These are phyloP conservation scores for Tetracladium marchalianum DNA, from an alignment of 495 filamentous ascomycete species.

Conservation along the genomic window DNA sequence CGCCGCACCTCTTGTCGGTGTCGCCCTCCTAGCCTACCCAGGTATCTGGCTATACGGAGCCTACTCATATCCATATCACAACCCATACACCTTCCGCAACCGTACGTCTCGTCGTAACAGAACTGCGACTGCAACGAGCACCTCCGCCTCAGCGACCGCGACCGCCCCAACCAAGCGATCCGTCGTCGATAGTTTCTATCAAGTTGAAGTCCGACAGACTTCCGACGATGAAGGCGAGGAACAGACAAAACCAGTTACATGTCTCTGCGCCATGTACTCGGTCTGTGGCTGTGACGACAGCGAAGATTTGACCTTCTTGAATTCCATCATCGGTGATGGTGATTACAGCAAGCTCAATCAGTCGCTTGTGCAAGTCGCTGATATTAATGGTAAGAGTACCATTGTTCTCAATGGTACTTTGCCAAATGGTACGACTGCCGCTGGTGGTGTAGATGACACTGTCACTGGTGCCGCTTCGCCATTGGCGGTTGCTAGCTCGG, in stretches of 20 bases:
- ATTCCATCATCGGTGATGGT: slow-evolving; percentile 56
- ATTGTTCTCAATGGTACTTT: slow-evolving; percentile 81
- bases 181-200: not conserved
- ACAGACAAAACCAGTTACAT: slow-evolving; percentile 60
- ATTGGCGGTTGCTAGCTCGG: slow-evolving; percentile 17
- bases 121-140: not conserved
- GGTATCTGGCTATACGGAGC: slow-evolving; percentile 54
- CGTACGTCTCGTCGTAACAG: slow-evolving; percentile 23
- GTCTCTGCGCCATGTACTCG: slow-evolving; percentile 58
- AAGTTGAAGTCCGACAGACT: slow-evolving; percentile 13
- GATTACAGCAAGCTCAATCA: slow-evolving; percentile 47
- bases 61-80: slow-evolving; percentile 58
- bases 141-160: slow-evolving; percentile 8
- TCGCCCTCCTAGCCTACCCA: slow-evolving; percentile 41
- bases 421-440: slow-evolving; percentile 70
- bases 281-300: slow-evolving; percentile 79
- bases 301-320: slow-evolving; percentile 42
- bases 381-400: slow-evolving; percentile 65
- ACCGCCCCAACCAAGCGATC: not conserved
- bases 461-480: slow-evolving; percentile 23
- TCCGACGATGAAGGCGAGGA: slow-evolving; percentile 32
- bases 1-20: slow-evolving; percentile 41
- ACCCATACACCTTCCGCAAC: slow-evolving; percentile 57
- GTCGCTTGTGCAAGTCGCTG: slow-evolving; percentile 48
- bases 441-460: slow-evolving; percentile 40